These are phyloP conservation scores for Ophiostoma angusticollis DNA, from an alignment of 2,329 filamentous ascomycete species.

Conservation along the genomic window DNA sequence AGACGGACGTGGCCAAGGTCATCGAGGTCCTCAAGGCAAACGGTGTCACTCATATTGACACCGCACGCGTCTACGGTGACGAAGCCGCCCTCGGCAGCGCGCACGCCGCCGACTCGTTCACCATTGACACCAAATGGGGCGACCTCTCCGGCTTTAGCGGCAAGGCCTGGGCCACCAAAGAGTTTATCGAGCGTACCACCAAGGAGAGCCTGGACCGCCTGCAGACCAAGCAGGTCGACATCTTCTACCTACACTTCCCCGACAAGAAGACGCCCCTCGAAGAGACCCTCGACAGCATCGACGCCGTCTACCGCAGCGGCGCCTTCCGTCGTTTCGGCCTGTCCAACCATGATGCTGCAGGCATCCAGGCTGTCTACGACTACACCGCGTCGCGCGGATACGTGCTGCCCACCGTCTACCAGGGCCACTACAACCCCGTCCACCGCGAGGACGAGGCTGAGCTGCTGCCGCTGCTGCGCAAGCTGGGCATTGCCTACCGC, in stretches of 20 bases:
- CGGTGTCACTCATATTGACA: slow-evolving; percentile 15
- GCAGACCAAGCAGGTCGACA: slow-evolving; percentile 11
- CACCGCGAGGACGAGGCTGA: slow-evolving; percentile 24
- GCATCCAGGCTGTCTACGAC: slow-evolving; percentile 21
- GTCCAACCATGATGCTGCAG: slow-evolving; percentile 28
- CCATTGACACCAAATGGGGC: slow-evolving; percentile 16
- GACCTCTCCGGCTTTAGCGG: not conserved
- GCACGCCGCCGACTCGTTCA: slow-evolving; percentile 12
- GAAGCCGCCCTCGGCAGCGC: slow-evolving; percentile 14
- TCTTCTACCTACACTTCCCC: slow-evolving; percentile 38
- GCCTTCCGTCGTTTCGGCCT: slow-evolving; percentile 28
- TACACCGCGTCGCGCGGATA: slow-evolving; percentile 25
- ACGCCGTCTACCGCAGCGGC: slow-evolving; percentile 37
- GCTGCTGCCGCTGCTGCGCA: slow-evolving; percentile 30
- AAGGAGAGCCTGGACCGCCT: slow-evolving; percentile 15
- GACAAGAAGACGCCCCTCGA: slow-evolving; percentile 36
- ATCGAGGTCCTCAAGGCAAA: not conserved
- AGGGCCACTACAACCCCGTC: slow-evolving; percentile 29
- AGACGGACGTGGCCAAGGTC: slow-evolving; percentile 1
- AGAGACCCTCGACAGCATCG: slow-evolving; percentile 23
- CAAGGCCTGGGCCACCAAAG: slow-evolving; percentile 9
- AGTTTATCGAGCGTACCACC: slow-evolving; percentile 10
- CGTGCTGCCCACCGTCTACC: slow-evolving; percentile 30
- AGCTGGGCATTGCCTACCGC: slow-evolving; percentile 23
- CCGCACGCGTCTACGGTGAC: slow-evolving; percentile 14